Percentiles rank a stretch among this genome's conserved stretches.
Conservation (phyloP, 2,329 filamentous ascomycete species). For the Scopulariopsis brevicaulis region DNA sequence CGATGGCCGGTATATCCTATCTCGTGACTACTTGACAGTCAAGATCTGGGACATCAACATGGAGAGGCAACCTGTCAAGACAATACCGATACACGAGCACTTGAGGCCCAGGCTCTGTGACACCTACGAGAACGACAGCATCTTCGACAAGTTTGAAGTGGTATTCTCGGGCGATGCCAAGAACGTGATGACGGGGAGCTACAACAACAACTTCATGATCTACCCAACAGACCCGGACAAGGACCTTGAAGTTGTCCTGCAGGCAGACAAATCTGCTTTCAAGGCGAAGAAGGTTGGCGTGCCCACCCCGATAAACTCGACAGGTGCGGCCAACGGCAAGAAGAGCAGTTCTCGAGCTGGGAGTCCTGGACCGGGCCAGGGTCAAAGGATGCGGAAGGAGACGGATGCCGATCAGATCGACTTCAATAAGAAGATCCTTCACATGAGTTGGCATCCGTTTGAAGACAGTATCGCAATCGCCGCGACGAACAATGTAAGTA, state of each 20-base stretch:
- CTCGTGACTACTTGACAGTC: slow-evolving; percentile 93
- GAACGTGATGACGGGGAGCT: slow-evolving; percentile 99
- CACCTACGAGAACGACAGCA: slow-evolving; percentile 98
- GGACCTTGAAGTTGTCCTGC: slow-evolving; percentile 92
- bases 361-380: slow-evolving; percentile 68
- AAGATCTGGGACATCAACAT: slow-evolving; percentile 99
- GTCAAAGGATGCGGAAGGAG: slow-evolving; percentile 95
- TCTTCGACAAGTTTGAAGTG: slow-evolving; percentile 99
- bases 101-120: slow-evolving; percentile 88
- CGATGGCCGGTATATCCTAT: slow-evolving; percentile 93
- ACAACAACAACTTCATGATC: slow-evolving; percentile 99
- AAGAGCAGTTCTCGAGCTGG: slow-evolving; percentile 80
- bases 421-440: slow-evolving; percentile 99
- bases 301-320: slow-evolving; percentile 86
- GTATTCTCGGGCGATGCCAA: slow-evolving; percentile 97
- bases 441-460: slow-evolving; percentile 99
- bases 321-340: slow-evolving; percentile 65
- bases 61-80: slow-evolving; percentile 95
- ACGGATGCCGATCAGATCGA: slow-evolving; percentile 99
- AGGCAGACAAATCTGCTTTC: slow-evolving; percentile 98
- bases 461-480: slow-evolving; percentile 99
- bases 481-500: slow-evolving; percentile 94
- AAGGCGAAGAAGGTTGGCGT: slow-evolving; percentile 99
- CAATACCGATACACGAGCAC: slow-evolving; percentile 97
- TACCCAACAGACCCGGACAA: slow-evolving; percentile 94